A percentile compares a stretch with the other conserved stretches of the same genome.
These are phyloP conservation scores for Xylaria telfairii DNA, from an alignment of 495 filamentous ascomycete genomes.

Conservation along the genomic window DNA sequence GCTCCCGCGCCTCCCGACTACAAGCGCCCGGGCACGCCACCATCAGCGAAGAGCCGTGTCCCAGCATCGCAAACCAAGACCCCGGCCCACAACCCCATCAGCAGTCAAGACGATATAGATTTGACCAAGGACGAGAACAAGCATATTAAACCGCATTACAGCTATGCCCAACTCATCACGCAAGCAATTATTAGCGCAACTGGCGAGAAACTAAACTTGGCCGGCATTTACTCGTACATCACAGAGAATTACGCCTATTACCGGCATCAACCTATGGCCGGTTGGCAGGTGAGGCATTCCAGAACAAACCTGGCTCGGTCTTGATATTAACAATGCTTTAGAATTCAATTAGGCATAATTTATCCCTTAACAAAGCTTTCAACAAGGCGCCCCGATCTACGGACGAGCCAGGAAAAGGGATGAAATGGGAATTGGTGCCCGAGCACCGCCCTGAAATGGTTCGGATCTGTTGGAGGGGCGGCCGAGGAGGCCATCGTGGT, in stretches of 20 bases:
- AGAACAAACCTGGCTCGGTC: not conserved
- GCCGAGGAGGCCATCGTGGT: slow-evolving; percentile 62
- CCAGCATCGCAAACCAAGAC: slow-evolving; percentile 47
- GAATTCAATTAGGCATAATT: slow-evolving; percentile 96
- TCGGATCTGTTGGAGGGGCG: slow-evolving; percentile 53
- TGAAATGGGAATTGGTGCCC: slow-evolving; percentile 94
- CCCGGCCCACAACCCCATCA: slow-evolving; percentile 50
- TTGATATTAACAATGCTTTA: slow-evolving; percentile 39
- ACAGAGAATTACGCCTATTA: slow-evolving; percentile 90
- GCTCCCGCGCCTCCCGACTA: slow-evolving; percentile 74
- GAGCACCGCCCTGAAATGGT: slow-evolving; percentile 78
- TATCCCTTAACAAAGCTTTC: slow-evolving; percentile 92
- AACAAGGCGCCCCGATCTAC: slow-evolving; percentile 88
- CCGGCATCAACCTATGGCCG: slow-evolving; percentile 69
- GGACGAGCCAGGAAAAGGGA: slow-evolving; percentile 96
- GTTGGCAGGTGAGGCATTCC: slow-evolving; percentile 78
- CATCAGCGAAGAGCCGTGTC: slow-evolving; percentile 50
- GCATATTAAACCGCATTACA: slow-evolving; percentile 92
- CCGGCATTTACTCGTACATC: slow-evolving; percentile 92
- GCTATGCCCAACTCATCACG: slow-evolving; percentile 96
- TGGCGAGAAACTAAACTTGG: slow-evolving; percentile 85
- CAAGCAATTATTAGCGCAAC: slow-evolving; percentile 86
- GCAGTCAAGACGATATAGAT: slow-evolving; percentile 68
- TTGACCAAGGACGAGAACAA: slow-evolving; percentile 80
- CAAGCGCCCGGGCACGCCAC: slow-evolving; percentile 71